A percentile compares a stretch with the other conserved stretches of the same genome.
Evolutionary conservation across 305 asterid species (phyloP).

Genomic region (Caryopteris hybrid): DNA sequence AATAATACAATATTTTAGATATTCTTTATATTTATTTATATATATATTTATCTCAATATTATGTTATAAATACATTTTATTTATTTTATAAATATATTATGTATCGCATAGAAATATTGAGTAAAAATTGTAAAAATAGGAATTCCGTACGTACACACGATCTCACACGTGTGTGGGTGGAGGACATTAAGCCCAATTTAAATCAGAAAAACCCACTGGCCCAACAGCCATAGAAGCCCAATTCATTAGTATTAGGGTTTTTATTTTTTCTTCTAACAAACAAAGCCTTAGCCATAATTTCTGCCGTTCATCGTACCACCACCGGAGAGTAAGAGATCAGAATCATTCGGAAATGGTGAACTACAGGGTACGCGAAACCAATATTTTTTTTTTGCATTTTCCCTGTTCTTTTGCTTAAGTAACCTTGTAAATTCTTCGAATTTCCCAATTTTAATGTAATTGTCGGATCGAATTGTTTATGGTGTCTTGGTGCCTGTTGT

Average conservation of each 20-base stretch:
- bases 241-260: not conserved
- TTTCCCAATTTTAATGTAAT: not conserved
- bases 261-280: conserved; percentile 3
- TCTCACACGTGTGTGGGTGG: no score
- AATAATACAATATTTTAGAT: no score
- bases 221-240: conserved; percentile 17
- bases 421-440: not conserved
- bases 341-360: conserved; percentile 25
- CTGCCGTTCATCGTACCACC: not conserved
- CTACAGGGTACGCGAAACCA: conserved; percentile 11
- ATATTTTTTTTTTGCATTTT: not conserved
- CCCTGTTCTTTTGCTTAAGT: not conserved
- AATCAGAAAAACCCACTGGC: conserved; percentile 1
- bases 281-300: not conserved
- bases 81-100: no score
- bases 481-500: conserved; percentile 5
- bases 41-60: no score
- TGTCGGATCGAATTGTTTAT: not conserved
- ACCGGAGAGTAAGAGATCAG: not conserved
- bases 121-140: no score
- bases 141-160: no score
- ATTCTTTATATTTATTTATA: no score
- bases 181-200: no score
- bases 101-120: no score
- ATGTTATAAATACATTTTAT: no score